Conservation (phyloP, 2,329 filamentous ascomycete genomes). For the Sphaerostilbella broomeana region DNA sequence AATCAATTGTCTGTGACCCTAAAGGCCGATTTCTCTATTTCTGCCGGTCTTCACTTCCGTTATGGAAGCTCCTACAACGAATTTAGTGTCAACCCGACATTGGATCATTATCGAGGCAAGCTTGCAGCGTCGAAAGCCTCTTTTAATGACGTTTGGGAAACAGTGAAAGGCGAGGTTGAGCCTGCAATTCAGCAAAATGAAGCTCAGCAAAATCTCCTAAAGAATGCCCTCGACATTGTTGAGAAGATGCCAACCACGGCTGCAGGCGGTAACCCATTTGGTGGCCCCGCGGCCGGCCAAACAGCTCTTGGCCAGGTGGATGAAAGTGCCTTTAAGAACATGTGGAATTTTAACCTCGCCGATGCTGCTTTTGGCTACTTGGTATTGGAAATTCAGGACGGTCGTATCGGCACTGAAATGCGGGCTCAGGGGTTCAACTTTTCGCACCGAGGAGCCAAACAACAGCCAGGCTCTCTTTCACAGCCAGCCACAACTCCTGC, state of each 20-base stretch:
- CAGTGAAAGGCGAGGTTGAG: conserved; percentile 92
- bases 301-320: conserved; percentile 80
- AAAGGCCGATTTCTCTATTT: conserved; percentile 97
- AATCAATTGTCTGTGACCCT: conserved; percentile 97
- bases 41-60: conserved; percentile 93
- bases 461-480: conserved; percentile 41
- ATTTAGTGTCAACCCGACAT: conserved; percentile 95
- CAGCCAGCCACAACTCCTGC: conserved; percentile 6
- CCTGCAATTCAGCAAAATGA: conserved; percentile 90
- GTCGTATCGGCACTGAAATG: conserved; percentile 97
- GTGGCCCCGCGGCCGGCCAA: conserved; percentile 70
- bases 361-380: conserved; percentile 97
- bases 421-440: conserved; percentile 99
- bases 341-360: conserved; percentile 99
- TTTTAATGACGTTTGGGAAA: conserved; percentile 99
- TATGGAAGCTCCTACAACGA: conserved; percentile 99
- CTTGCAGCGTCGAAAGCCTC: conserved; percentile 95
- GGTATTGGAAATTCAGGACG: conserved; percentile 89
- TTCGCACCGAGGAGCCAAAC: conserved; percentile 85
- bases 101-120: conserved; percentile 98
- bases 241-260: conserved; percentile 96
- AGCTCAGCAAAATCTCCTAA: conserved; percentile 83
- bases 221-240: conserved; percentile 89
- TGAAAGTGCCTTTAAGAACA: conserved; percentile 99
- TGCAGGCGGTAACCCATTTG: conserved; percentile 94